phyloP scores from a whole-genome alignment of 352 stramenopile genomes.

The Phytophthora europaea region DNA sequence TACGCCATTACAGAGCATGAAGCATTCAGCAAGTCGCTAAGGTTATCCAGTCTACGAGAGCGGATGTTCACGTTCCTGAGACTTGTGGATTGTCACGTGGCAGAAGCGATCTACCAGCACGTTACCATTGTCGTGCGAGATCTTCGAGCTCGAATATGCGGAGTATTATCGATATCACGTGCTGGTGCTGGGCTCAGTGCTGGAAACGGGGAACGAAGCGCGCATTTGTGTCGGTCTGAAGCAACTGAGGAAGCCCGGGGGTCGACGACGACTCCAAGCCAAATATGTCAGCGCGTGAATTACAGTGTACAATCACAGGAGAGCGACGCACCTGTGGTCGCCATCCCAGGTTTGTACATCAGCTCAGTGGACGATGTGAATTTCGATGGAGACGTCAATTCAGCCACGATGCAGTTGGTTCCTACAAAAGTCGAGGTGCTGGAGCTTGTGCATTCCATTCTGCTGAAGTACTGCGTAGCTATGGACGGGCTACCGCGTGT shows the following conservation, averaged over 20 bases:
- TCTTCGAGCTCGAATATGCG: conserved; percentile 50
- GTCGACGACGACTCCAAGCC: neutral
- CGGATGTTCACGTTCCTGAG: conserved; percentile 69
- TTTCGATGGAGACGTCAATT: conserved; percentile 36
- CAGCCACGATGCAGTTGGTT: conserved; percentile 28
- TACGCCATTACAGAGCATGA: conserved; percentile 32
- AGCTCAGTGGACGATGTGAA: conserved; percentile 25
- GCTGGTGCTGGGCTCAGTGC: neutral
- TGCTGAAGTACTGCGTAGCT: conserved; percentile 55
- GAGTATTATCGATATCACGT: neutral
- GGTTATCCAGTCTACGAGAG: conserved; percentile 48
- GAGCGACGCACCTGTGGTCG: neutral
- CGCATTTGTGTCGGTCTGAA: conserved; percentile 6
- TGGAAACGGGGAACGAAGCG: neutral
- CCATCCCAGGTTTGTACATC: conserved; percentile 37
- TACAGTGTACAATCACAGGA: conserved; percentile 10
- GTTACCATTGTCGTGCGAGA: conserved; percentile 40
- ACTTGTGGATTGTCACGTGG: conserved; percentile 52
- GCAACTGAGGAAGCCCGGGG: neutral
- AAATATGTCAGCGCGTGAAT: conserved; percentile 7
- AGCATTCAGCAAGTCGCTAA: conserved; percentile 35
- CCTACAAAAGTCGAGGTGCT: conserved; percentile 53
- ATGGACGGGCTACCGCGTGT: conserved; percentile 55
- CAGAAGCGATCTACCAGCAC: conserved; percentile 58
- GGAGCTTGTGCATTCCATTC: conserved; percentile 48